Base-by-base conservation (phyloP, 2,329 filamentous ascomycete genomes). In the Xylaria digitata region DNA sequence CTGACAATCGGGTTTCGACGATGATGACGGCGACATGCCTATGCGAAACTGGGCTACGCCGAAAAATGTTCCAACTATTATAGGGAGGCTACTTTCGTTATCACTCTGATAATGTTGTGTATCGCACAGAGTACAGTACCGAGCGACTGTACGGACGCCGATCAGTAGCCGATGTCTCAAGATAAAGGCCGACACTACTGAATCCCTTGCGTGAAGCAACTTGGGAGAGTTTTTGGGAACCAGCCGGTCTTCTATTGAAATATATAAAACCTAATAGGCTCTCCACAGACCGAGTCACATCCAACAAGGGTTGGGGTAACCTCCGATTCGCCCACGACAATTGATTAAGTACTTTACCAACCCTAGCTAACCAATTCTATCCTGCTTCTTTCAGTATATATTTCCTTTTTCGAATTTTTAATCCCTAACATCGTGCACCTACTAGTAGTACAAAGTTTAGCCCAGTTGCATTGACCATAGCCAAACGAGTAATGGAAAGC, bases 131-230 rank as follows among this genome's bases (percentile, higher is more conserved):
- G 4, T 40, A 40, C 37, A 40, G 37, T 15, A 15, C 37, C 30
- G 6, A 49, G 11, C 17, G 15, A 37, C 45, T 19, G 30, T 46
- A 42, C 21, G 8, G 60, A 40, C 34, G 32, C 46, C 26, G 55
- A 34, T 2, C 11, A 50, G 26, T 48, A 30, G 61, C 56, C 52
- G 13, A 68, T 65, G 66, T 68, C 52, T 66, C 53, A 32, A 9
- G 26, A 55, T 58, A 17, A n/a, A 52, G 43, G 17, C 21, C 4
- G 37, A 43, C 9, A 23, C 37, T 26, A 54, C 34, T 34, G 30
- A 11, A 15, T 40, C 6, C 17, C 30, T n/a, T 34, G 17, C 17
- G n/a, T 6, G 13, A 42, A 4, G 21, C 15, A 43, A 5, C 21
- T 26, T 3, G 34, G 49, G 6, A 11, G 49, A 52, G 34, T 52